Conservation (phyloP, 2,329 filamentous ascomycete species). For the Blastomyces parvus region DNA sequence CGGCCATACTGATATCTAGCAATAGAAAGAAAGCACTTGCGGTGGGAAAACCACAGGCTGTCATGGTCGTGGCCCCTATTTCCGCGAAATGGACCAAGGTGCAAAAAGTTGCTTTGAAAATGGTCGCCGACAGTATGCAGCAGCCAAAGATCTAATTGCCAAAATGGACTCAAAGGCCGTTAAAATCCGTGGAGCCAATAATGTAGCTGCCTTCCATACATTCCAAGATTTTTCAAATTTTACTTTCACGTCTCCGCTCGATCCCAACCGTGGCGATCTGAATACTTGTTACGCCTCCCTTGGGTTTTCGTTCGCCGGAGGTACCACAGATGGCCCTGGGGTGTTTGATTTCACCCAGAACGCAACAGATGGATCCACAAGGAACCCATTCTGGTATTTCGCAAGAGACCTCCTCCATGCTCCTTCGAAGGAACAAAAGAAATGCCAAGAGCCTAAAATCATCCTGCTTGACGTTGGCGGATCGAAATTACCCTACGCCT, state of each 20-base stretch:
- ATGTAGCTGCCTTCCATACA: constrained; percentile 73
- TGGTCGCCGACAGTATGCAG: constrained; percentile 37
- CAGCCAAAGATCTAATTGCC: constrained; percentile 46
- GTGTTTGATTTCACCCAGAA: constrained; percentile 92
- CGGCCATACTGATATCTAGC: neutral
- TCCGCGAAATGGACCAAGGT: constrained; percentile 36
- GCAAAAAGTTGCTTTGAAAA: constrained; percentile 44
- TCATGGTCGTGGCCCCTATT: constrained; percentile 40
- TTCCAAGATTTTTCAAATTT: constrained; percentile 75
- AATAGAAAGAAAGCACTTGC: constrained; percentile 70
- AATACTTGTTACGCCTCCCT: constrained; percentile 77
- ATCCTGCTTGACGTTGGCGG: constrained; percentile 84
- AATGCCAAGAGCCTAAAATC: constrained; percentile 72
- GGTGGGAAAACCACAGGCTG: constrained; percentile 36
- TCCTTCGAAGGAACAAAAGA: constrained; percentile 59
- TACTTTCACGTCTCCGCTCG: constrained; percentile 58
- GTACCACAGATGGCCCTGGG: constrained; percentile 84
- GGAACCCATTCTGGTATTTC: constrained; percentile 69
- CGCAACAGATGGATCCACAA: constrained; percentile 55
- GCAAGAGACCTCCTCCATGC: constrained; percentile 63
- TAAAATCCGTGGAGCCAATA: constrained; percentile 46
- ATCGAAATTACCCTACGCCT: constrained; percentile 66
- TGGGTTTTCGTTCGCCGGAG: constrained; percentile 86
- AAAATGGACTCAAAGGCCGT: constrained; percentile 37
- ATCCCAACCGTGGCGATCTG: constrained; percentile 45